These are phyloP conservation scores for Pyrrhoderma lamaoense DNA, from an alignment of 1,284 basidiomycete genomes.

Conservation along the genomic window DNA sequence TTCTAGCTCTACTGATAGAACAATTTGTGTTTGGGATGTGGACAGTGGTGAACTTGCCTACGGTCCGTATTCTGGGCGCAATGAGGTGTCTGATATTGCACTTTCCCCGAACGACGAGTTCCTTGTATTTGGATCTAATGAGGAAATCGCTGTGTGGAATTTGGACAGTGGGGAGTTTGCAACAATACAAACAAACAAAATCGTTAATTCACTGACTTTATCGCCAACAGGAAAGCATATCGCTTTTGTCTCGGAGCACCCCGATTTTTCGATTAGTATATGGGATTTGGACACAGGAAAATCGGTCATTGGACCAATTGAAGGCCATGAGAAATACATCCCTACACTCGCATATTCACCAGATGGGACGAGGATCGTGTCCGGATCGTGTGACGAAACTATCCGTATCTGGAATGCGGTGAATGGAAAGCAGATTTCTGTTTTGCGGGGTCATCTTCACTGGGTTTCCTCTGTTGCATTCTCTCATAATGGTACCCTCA, in stretches of 20 bases:
- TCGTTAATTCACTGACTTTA: neutral
- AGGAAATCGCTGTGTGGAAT: too few species aligned
- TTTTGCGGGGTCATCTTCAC: neutral
- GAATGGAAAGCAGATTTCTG: constrained; percentile 17
- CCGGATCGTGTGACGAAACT: constrained; percentile 73
- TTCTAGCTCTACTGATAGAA: constrained; percentile 95
- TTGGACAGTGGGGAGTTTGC: too few species aligned
- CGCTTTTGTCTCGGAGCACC: constrained; percentile 42
- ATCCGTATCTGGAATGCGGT: constrained; percentile 70
- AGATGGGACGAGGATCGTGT: constrained; percentile 76
- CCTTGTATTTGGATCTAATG: constrained; percentile 14
- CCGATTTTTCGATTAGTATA: constrained; percentile 27
- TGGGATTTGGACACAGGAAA: neutral
- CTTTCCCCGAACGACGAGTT: constrained; percentile 29
- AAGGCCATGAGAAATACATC: constrained; percentile 99
- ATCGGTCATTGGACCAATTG: constrained; percentile 98
- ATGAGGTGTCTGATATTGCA: constrained; percentile 30
- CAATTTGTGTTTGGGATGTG: constrained; percentile 89
- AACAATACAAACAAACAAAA: too few species aligned
- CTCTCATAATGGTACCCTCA: constrained; percentile 9
- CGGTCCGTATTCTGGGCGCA: constrained; percentile 33
- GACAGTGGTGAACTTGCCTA: constrained; percentile 23
- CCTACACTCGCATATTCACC: constrained; percentile 96
- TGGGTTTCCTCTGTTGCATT: neutral
- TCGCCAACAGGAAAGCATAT: neutral